Percentiles rank a stretch among this genome's conserved stretches.
These are phyloP conservation scores for Rhytidhysteron rufulum DNA, from an alignment of 2,329 filamentous ascomycete species.

Conservation along the genomic window DNA sequence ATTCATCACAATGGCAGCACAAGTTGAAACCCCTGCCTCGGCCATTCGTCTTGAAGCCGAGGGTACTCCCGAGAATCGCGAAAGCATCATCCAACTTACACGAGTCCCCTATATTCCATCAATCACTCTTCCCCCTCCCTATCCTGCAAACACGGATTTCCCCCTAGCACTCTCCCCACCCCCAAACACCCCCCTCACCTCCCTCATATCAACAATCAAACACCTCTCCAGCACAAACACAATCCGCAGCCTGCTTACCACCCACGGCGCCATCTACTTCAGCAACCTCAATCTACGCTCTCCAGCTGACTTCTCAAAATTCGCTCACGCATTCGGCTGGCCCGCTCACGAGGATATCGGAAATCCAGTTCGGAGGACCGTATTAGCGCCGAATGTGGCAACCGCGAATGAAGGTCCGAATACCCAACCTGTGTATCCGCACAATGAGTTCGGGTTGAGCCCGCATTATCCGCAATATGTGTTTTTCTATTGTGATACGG, in stretches of 20 bases:
- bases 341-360: conserved; percentile 12
- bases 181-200: neutral
- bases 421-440: conserved; percentile 11
- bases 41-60: neutral
- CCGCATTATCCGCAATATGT: conserved; percentile 11
- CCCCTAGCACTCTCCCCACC: neutral
- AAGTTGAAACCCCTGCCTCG: neutral
- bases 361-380: conserved; percentile 8
- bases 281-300: conserved; percentile 4
- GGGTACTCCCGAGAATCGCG: neutral
- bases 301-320: conserved; percentile 8
- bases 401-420: conserved; percentile 13
- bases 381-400: conserved; percentile 8
- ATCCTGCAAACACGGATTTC: conserved; percentile 3
- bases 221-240: conserved; percentile 1
- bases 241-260: conserved; percentile 7
- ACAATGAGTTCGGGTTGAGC: conserved; percentile 13
- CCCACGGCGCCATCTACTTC: conserved; percentile 12
- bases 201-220: conserved; percentile 3
- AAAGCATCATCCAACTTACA: neutral
- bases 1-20: conserved; percentile 1
- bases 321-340: conserved; percentile 10
- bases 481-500: conserved; percentile 9
- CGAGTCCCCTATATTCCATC: conserved; percentile 3
- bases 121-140: conserved; percentile 5